Evolutionary conservation across 495 filamentous ascomycete genomes (phyloP).

Genomic region (Sporormia fimetaria): DNA sequence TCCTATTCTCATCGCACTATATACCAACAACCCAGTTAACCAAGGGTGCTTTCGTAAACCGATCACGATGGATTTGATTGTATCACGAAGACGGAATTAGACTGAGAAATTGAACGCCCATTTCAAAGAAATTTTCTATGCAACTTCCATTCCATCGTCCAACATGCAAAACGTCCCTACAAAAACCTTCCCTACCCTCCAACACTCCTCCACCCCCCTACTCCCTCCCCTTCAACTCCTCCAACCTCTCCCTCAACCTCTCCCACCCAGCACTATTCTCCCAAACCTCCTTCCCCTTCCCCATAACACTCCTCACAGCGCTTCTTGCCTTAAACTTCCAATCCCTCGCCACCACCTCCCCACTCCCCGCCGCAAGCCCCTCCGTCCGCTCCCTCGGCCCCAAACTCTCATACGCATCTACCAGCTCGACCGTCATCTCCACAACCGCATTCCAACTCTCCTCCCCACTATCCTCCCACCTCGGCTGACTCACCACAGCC

Average conservation of each 20-base stretch:
- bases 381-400: constrained; percentile 42
- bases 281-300: constrained; percentile 73
- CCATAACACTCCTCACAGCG: constrained; percentile 67
- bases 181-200: too few relatives aligned
- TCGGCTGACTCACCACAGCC: constrained; percentile 40
- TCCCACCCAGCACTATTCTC: constrained; percentile 65
- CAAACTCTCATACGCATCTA: constrained; percentile 54
- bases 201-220: background rate
- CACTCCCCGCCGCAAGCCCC: constrained; percentile 32
- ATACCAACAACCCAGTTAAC: too few relatives aligned
- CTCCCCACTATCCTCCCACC: constrained; percentile 34
- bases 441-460: constrained; percentile 50
- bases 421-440: constrained; percentile 51
- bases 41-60: too few relatives aligned
- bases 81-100: too few relatives aligned
- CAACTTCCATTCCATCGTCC: too few relatives aligned
- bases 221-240: constrained; percentile 42
- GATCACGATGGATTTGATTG: too few relatives aligned
- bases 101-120: too few relatives aligned
- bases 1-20: too few relatives aligned
- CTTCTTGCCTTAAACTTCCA: constrained; percentile 86
- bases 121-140: too few relatives aligned
- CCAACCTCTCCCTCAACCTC: constrained; percentile 46
- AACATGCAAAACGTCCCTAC: too few relatives aligned
- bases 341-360: constrained; percentile 44